These are phyloP conservation scores for Apiotrichum veenhuisii DNA, from an alignment of 1,284 basidiomycete species.

Conservation along the genomic window DNA sequence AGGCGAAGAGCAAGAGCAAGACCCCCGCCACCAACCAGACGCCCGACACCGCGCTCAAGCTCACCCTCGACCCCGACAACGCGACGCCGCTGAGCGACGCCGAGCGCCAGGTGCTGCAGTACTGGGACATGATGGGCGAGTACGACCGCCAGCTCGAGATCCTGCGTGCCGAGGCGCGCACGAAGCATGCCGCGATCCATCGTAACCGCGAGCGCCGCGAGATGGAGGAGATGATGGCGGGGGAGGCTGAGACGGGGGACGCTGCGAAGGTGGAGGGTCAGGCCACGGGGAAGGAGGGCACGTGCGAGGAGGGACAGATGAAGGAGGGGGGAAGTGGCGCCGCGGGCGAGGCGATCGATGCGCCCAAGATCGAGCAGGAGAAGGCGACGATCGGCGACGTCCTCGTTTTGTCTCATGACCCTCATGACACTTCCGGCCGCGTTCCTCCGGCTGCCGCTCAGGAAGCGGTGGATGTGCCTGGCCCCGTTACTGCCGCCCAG, in stretches of 20 bases:
- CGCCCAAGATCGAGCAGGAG: too few species aligned
- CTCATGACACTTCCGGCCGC: too few species aligned
- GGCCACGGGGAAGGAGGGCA: too few species aligned
- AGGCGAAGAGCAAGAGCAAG: not conserved
- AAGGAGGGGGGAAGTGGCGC: too few species aligned
- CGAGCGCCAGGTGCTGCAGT: conserved; percentile 17
- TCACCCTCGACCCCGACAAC: conserved; percentile 15
- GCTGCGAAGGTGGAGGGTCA: too few species aligned
- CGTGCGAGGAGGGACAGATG: too few species aligned
- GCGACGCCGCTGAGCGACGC: conserved; percentile 14
- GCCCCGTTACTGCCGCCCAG: too few species aligned
- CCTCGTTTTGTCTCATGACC: too few species aligned
- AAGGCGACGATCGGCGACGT: too few species aligned
- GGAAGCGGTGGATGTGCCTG: too few species aligned
- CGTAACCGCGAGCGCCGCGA: not conserved
- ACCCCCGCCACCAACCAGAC: not conserved
- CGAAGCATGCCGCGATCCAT: not conserved
- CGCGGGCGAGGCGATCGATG: too few species aligned
- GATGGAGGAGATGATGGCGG: not conserved
- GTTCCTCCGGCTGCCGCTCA: too few species aligned
- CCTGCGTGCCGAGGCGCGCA: not conserved
- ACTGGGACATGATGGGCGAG: conserved; percentile 23
- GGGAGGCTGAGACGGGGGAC: not conserved
- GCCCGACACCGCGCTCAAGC: not conserved
- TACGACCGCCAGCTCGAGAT: conserved; percentile 9